Evolutionary conservation across 129 eudicot genomes (phyloP), one percentile per base, ranked within the genome.

Genomic region (Lactuca saligna): DNA sequence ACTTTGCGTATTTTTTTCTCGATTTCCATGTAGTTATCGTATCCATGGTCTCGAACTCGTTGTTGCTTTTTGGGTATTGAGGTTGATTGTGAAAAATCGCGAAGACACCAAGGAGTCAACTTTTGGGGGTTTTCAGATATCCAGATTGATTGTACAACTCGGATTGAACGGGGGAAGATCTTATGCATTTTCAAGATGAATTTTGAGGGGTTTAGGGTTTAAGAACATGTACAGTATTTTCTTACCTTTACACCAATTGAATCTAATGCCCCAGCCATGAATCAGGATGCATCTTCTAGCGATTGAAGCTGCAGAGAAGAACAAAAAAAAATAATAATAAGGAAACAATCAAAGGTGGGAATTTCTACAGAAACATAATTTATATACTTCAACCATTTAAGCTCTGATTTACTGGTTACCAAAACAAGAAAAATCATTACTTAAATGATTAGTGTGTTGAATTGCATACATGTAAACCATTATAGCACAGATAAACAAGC

Each of bases 1-100:
- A 87, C 85, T 78, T 93, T 93, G 35, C 95, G 86, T 15, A 82
- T 83, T 74, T 89, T 93, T 61, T 93, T 93, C 73, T 93, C 90
- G 57, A 93, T 80, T 62, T 89, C 97, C 95, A 93, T 93, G 88
- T 86, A 93, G 62, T 93, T 67, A 70, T 93, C 95, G 69, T 38
- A 93, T 17, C 89, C 92, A 58, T 89, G 95, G 82, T 93, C 98
- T 33, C 96, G 77, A 4, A 89, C 72, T 12, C 97, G 81, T n/a
- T 63, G 80, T 53, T 79, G 95, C 15, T 89, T 92, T 56, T 72
- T 86, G 66, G 98, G 98, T 34, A 93, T 89, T 60, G 96, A 81
- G 38, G 95, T 93, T 72, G 97, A 89, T 78, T 83, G 85, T 4
- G 97, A 89, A 79, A 81, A 84, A 35, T 70, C 63, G 46, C 83